Base-by-base conservation (phyloP, 2,329 filamentous ascomycete species). In the Nothomitra cinnamomea region DNA sequence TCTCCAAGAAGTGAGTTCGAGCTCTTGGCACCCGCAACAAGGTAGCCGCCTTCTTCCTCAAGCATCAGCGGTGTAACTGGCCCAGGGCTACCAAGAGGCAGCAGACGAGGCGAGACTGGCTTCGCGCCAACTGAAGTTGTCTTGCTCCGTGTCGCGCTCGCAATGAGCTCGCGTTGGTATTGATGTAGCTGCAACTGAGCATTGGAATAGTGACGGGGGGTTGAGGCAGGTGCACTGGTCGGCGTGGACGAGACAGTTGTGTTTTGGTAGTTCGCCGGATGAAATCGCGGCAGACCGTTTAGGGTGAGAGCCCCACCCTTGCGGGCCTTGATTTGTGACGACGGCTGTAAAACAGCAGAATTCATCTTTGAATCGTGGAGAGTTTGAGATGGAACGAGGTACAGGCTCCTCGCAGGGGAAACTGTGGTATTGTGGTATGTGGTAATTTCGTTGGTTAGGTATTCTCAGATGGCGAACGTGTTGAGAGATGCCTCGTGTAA, bases 1-100 rank as follows among this genome's bases (percentile, higher is more conserved):
- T 41, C 49, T 6, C 49, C 49, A 10, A 51, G 8, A 13, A 51
- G 22, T 8, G 49, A 13, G 28, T 22, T 51, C 15, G 25, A 25
- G 17, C 10, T 38, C 7, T 22, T 32, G 47, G 32, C 63, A 5
- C 71, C 70, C 21, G 69, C 70, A n/a, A 68, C 64, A 25, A 75
- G 63, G 57, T 75, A 75, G 53, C 66, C 62, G n/a, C 68, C 65
- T 13, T 65, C 63, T 15, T 63, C 64, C 60, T 73, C 73, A 32
- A 76, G 67, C 57, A 71, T 70, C 48, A 76, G 61, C n/a, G 73
- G 73, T 22, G 73, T 76, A 40, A 76, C 72, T 5, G 71, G 71
- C 40, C 72, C 72, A 1, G 73, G 73, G 53, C 72, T 75, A 15
- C 70, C 72, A 21, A 73, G 61, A 22, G 73, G 73, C 22, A 65